phyloP scores from a whole-genome alignment of 2,329 filamentous ascomycete species.

The Fusarium torulosum region DNA sequence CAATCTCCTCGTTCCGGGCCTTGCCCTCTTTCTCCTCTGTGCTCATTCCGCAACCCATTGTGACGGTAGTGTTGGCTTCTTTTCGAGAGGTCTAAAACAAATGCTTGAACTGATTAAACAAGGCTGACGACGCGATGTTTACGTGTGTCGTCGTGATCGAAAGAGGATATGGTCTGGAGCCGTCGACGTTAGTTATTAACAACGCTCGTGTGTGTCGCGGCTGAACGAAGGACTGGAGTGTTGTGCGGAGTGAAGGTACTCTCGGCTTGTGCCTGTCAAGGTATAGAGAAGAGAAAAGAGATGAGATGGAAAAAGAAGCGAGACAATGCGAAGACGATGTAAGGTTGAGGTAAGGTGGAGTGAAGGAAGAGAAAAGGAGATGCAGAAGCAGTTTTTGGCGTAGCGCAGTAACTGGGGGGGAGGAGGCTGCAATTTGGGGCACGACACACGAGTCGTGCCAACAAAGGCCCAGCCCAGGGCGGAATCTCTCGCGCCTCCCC shows the following conservation, averaged over 20 bases:
- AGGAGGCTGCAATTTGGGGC: slow-evolving; percentile 50
- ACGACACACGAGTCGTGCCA: slow-evolving; percentile 51
- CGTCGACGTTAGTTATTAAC: slow-evolving; percentile 34
- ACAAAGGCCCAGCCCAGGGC: slow-evolving; percentile 48
- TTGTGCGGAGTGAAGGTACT: slow-evolving; percentile 30
- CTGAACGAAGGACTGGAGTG: slow-evolving; percentile 38
- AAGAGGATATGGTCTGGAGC: slow-evolving; percentile 28
- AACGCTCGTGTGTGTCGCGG: slow-evolving; percentile 37
- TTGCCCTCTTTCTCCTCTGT: slow-evolving; percentile 99
- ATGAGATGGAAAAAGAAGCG: slow-evolving; percentile 41
- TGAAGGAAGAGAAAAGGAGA: slow-evolving; percentile 51
- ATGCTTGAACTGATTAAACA: slow-evolving; percentile 23
- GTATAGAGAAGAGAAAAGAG: slow-evolving; percentile 43
- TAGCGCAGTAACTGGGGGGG: slow-evolving; percentile 46
- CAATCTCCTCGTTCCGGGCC: slow-evolving; percentile 99
- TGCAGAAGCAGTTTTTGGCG: slow-evolving; percentile 49
- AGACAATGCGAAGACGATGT: slow-evolving; percentile 43
- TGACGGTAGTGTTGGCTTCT: slow-evolving; percentile 61
- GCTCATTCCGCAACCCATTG: slow-evolving; percentile 99
- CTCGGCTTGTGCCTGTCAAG: slow-evolving; percentile 37
- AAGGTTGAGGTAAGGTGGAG: slow-evolving; percentile 44
- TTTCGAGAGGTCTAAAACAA: slow-evolving; percentile 31
- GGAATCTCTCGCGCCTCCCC: slow-evolving; percentile 50
- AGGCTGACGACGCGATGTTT: slow-evolving; percentile 39
- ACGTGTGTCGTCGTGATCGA: slow-evolving; percentile 36